These are phyloP conservation scores for Rhododendron simsii DNA, from an alignment of 148 eudicot genomes.

Conservation along the genomic window DNA sequence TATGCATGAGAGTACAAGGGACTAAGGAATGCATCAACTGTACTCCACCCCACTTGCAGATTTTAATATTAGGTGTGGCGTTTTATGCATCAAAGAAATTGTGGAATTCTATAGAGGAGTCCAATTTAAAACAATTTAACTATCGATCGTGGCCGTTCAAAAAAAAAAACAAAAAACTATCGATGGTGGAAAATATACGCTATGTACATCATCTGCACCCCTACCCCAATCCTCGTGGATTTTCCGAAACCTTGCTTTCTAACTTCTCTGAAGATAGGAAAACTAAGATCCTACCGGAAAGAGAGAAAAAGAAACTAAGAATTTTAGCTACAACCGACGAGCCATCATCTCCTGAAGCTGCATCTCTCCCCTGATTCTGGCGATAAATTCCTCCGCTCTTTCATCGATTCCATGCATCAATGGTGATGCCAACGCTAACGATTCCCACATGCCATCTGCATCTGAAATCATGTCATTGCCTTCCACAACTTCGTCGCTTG, in stretches of 20 bases:
- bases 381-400: conserved; percentile 60
- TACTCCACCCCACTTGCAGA: no score
- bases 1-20: no score
- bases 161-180: no score
- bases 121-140: neutral
- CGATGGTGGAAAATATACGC: no score
- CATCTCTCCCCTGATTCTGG: conserved; percentile 44
- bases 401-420: conserved; percentile 44
- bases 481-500: neutral
- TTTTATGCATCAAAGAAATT: no score
- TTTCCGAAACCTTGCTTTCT: neutral
- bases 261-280: neutral
- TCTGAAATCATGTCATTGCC: neutral
- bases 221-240: neutral
- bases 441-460: conserved; percentile 53
- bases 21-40: no score
- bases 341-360: conserved; percentile 35
- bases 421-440: conserved; percentile 36
- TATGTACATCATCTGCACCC: neutral
- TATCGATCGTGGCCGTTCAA: no score
- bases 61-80: no score
- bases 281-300: neutral
- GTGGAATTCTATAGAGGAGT: no score
- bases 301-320: neutral
- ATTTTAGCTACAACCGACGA: neutral